Percentiles rank a stretch among this genome's conserved stretches.
Evolutionary conservation across 371 early-diverging fungal species (phyloP).

Genomic region (Rhizopus sp.): DNA sequence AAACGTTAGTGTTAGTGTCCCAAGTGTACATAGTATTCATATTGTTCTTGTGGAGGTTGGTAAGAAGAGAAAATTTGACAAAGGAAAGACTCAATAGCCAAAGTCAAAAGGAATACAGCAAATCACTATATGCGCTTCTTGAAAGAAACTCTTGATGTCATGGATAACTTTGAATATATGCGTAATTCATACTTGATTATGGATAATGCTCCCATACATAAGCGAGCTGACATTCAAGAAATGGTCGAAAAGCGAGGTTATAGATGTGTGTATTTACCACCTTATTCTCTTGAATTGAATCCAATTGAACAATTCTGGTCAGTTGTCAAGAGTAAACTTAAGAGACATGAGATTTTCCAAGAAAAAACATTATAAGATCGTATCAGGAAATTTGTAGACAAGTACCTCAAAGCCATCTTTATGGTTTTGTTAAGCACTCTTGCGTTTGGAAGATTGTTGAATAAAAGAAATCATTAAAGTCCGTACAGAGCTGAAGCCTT

Average conservation of each 20-base stretch:
- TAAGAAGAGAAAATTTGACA: background rate
- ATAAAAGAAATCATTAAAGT: no score
- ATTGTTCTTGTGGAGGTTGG: background rate
- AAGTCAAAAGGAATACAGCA: background rate
- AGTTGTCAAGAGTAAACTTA: slow-evolving; percentile 7
- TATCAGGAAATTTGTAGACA: background rate
- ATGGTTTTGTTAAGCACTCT: background rate
- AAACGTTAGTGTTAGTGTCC: background rate
- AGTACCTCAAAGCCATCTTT: background rate
- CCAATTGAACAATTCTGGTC: slow-evolving; percentile 13
- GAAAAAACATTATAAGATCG: background rate
- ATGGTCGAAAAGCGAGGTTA: slow-evolving; percentile 12
- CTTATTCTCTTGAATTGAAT: slow-evolving; percentile 15
- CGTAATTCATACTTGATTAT: slow-evolving; percentile 10
- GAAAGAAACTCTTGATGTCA: slow-evolving; percentile 1
- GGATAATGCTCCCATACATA: slow-evolving; percentile 17
- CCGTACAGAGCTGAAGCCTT: no score
- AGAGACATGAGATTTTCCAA: slow-evolving; percentile 8
- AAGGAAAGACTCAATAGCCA: background rate
- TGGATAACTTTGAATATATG: slow-evolving; percentile 17
- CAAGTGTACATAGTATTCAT: background rate
- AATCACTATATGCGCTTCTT: background rate
- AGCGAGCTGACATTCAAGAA: slow-evolving; percentile 5
- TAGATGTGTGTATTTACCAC: slow-evolving; percentile 10
- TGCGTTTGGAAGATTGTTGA: no score